Base-by-base conservation (phyloP, 2,329 filamentous ascomycete species). In the Exophiala lecanii-corni region DNA sequence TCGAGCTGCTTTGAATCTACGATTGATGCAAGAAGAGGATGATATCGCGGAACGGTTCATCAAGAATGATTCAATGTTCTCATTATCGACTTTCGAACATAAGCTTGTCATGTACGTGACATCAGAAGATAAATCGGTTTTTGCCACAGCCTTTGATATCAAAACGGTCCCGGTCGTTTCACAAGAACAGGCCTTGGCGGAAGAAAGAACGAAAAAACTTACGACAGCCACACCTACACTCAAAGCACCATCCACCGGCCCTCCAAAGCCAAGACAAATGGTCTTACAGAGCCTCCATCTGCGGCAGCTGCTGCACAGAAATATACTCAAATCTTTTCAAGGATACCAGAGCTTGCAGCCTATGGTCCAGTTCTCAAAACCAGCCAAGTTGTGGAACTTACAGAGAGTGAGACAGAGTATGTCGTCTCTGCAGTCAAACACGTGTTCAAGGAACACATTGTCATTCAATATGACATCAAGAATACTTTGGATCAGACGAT, bases 81-180 rank as follows among this genome's bases (percentile, higher is more conserved):
- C 91, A 6, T 77, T 98, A 16, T 86, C 89, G 9, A 89, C 87
- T 47, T 94, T 98, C 49, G 92, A 97, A 72, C 91, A 97, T 63
- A 89, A 97, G 63, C 81, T 98, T 38, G 89, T 96, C 55, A 86
- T 94, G 80, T 98, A 98, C 60, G 91, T 98, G 57, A 95, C 89
- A 13, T 89, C 89, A 9, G 86, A 89, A 41, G 87, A 92, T 59
- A 89, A 89, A 65, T 79, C 84, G 31, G 86, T 84, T 0, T 98
- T 97, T 58, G 78, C 83, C 30, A 72, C 74, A 23, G 83, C 92
- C 5, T 98, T 98, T 72, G 91, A 97, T 62, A 83, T 98, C 59
- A 81, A 84, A 57, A 83, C 84, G 59, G 86, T 98, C 34, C 92
- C 92, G 3, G 81, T 96, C 36, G 92, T 98, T 55, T 95, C 89